phyloP scores from a whole-genome alignment of 768 basidiomycete genomes.

The Serendipita indica region DNA sequence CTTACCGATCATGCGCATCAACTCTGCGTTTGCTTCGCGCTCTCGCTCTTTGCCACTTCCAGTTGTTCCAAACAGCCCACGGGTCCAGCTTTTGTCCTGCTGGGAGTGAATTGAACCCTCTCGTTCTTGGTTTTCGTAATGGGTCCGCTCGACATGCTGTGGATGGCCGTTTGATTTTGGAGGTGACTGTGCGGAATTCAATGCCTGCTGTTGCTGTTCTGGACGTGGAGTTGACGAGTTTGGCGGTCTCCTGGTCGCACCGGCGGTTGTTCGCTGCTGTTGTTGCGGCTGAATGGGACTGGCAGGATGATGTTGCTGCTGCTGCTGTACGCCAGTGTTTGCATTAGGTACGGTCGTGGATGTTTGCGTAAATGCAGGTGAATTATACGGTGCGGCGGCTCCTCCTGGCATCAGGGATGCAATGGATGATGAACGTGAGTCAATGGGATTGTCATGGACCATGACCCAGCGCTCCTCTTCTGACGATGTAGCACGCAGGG shows the following conservation, averaged over 20 bases:
- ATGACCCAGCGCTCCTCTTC: slow-evolving; percentile 3
- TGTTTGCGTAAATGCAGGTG: background rate
- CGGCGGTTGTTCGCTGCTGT: background rate
- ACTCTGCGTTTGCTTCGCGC: slow-evolving; percentile 13
- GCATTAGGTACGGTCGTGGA: background rate
- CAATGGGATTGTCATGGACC: background rate
- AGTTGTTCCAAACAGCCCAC: background rate
- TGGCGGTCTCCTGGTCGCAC: background rate
- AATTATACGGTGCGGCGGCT: slow-evolving; percentile 7
- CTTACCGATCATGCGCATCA: slow-evolving; percentile 18
- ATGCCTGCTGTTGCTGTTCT: background rate
- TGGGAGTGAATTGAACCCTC: slow-evolving; percentile 6
- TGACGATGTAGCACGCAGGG: background rate
- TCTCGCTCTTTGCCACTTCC: slow-evolving; percentile 2
- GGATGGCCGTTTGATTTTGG: background rate
- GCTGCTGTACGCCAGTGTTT: background rate
- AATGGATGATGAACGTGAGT: slow-evolving; percentile 1
- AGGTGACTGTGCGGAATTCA: background rate
- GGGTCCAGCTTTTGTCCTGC: background rate
- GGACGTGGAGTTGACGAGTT: background rate
- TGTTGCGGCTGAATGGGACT: background rate
- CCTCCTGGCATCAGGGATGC: slow-evolving; percentile 1
- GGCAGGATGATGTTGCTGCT: background rate
- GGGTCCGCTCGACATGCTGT: background rate
- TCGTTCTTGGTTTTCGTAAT: background rate